These are phyloP conservation scores for Ceratobasidium sp. DNA, from an alignment of 1,284 basidiomycete genomes.

Conservation along the genomic window DNA sequence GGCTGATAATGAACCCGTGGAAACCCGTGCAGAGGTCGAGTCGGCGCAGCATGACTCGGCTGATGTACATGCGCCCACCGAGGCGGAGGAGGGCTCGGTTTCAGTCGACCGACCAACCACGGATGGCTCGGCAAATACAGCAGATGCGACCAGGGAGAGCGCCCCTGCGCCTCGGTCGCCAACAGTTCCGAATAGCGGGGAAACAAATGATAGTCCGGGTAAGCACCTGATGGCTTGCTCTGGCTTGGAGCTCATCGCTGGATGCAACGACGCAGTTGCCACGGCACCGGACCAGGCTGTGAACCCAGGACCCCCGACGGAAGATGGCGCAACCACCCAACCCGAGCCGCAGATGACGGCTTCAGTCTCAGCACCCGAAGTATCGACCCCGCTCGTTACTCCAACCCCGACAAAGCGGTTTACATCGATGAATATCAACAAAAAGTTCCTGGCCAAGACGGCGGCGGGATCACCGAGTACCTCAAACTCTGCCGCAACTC, in stretches of 20 bases:
- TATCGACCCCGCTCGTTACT: conserved; percentile 17
- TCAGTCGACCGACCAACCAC: not conserved
- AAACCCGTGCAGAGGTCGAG: conserved; percentile 8
- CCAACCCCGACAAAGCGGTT: conserved; percentile 80
- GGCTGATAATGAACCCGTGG: conserved; percentile 34
- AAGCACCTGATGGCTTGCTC: not conserved
- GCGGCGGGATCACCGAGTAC: conserved; percentile 49
- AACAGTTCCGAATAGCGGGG: conserved; percentile 3
- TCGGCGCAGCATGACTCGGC: not conserved
- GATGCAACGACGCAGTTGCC: not conserved
- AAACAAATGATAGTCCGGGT: not conserved
- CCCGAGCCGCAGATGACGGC: not conserved
- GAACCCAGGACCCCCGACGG: conserved; percentile 1
- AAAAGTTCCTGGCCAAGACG: conserved; percentile 91
- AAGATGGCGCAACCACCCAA: not conserved
- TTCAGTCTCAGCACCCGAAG: conserved; percentile 21
- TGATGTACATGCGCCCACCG: not conserved
- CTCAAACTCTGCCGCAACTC: conserved; percentile 7
- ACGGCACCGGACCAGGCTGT: not conserved
- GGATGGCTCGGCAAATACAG: not conserved
- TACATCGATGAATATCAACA: conserved; percentile 86
- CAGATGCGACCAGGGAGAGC: not conserved
- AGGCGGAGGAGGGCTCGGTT: not conserved
- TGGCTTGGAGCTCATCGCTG: not conserved
- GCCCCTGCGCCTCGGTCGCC: not conserved